A percentile compares a stretch with the other conserved stretches of the same genome.
These are phyloP conservation scores for Laburnicola sp. DNA, from an alignment of 2,329 filamentous ascomycete species.

Conservation along the genomic window DNA sequence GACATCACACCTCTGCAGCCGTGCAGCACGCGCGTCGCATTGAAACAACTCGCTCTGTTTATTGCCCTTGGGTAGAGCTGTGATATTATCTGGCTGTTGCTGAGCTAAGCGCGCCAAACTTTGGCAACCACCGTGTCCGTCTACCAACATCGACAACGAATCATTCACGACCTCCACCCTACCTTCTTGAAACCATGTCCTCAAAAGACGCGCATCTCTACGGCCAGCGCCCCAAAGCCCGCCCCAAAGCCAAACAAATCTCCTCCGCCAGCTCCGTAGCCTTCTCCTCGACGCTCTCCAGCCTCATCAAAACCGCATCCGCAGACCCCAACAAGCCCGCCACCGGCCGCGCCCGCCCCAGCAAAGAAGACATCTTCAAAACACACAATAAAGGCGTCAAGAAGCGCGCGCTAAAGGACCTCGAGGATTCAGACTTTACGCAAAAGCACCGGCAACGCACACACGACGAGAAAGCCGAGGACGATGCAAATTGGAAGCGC, in stretches of 20 bases:
- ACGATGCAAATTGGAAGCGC: conserved; percentile 62
- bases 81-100: too few species aligned
- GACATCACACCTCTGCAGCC: not conserved
- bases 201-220: conserved; percentile 70
- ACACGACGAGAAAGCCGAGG: conserved; percentile 55
- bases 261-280: conserved; percentile 72
- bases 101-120: not conserved
- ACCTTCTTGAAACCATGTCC: conserved; percentile 24
- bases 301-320: conserved; percentile 65
- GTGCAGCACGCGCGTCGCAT: too few species aligned
- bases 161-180: conserved; percentile 2
- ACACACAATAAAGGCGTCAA: conserved; percentile 64
- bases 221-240: conserved; percentile 68
- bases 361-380: conserved; percentile 71
- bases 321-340: conserved; percentile 48
- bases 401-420: conserved; percentile 65
- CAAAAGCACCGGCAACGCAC: conserved; percentile 68
- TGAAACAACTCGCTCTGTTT: too few species aligned
- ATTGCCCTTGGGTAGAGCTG: too few species aligned
- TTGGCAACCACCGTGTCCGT: not conserved
- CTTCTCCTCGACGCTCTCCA: conserved; percentile 86
- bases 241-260: conserved; percentile 62
- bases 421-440: conserved; percentile 58
- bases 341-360: conserved; percentile 58
- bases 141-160: conserved; percentile 6